Base-by-base conservation (phyloP, 2,329 filamentous ascomycete species). In the Aspergillus proliferans region DNA sequence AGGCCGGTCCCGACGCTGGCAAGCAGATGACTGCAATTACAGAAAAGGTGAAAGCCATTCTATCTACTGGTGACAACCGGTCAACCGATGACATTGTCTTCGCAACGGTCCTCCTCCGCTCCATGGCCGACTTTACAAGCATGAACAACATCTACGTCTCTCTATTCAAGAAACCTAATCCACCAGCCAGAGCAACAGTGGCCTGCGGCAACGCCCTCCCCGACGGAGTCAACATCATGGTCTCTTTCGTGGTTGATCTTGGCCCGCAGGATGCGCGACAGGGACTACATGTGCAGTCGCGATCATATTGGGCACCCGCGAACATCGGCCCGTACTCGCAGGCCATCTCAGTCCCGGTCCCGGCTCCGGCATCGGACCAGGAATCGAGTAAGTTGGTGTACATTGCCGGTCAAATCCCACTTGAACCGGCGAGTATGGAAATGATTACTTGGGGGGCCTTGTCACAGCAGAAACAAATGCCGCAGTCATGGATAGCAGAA, bases 291-390 rank as follows among this genome's bases (percentile, higher is more conserved):
- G 91, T 98, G 5, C 93, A 97, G 70, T 91, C 87, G 3, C 78
- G 88, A 36, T 95, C 89, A 9, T 97, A 97, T 75, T 98, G 93
- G 93, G 93, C 93, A 0, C 93, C 93, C 0, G 92, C 93, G 18
- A 97, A 97, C 63, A 97, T 98, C 47, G 93, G 93, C 0, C 93
- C 93, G 0, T 97, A 97, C 69, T 96, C 91, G 48, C 93, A 98
- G 71, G 89, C 90, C 3, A 83, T 93, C 9, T 61, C 76, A 7
- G 50, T 65, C 7, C 57, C 60, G 3, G 46, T 65, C 24, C 10
- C 3, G 38, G 3, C 10, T 12, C 26, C 26, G 18, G 38, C 19
- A 12, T 40, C 9, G 38, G n/a, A 30, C 9, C 53, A 61, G 18
- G 62, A 63, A 9, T 47, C 54, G 30, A 58, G 59, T 39, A 63